Evolutionary conservation across 1,139 yeast species (phyloP), one percentile per base, ranked within the genome.

Genomic region (Protomyces lactucae-debilis): DNA sequence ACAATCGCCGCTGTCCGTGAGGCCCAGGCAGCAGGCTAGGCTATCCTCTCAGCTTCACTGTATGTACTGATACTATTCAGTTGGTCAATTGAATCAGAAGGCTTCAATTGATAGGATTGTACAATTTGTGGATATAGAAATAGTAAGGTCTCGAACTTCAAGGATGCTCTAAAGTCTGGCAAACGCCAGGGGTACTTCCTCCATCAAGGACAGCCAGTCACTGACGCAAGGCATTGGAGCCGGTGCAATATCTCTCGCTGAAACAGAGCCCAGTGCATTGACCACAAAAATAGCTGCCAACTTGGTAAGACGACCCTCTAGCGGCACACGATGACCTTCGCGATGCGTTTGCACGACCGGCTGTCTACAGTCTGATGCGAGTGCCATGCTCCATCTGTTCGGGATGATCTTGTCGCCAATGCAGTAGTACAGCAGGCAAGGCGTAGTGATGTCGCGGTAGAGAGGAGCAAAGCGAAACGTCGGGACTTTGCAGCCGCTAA

Each of bases 401-500:
- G 63, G 57, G 12, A 59, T 59, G 57, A 59, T 59, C 36, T 52
- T 59, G 53, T 59, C 63, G 35, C 57, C 63, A 14, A 52, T 18
- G 36, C 56, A 59, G 36, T 59, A 59, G 57, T 52, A 52, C 12
- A 59, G 97, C 64, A 93, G 76, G 0, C 87, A 78, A 4, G 88
- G 88, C 0, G 85, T 73, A 6, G 76, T 74, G 57, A 85, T 76
- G 12, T 59, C 57, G 66, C 78, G 74, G 71, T 84, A 85, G 68
- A 74, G 80, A 43, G 76, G 75, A 69, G 81, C 82, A 68, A 83
- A 85, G 51, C 77, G 74, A 14, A 78, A 76, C 0, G 88, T 85
- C 68, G 80, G 81, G 59, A 88, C 76, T 70, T 81, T 80, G 77
- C 89, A 92, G 0, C 96, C 97, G 9, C 93, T 84, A 71, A 87